A percentile compares a stretch with the other conserved stretches of the same genome.
These are phyloP conservation scores for Pholiota adiposa DNA, from an alignment of 1,284 basidiomycete genomes.

Conservation along the genomic window DNA sequence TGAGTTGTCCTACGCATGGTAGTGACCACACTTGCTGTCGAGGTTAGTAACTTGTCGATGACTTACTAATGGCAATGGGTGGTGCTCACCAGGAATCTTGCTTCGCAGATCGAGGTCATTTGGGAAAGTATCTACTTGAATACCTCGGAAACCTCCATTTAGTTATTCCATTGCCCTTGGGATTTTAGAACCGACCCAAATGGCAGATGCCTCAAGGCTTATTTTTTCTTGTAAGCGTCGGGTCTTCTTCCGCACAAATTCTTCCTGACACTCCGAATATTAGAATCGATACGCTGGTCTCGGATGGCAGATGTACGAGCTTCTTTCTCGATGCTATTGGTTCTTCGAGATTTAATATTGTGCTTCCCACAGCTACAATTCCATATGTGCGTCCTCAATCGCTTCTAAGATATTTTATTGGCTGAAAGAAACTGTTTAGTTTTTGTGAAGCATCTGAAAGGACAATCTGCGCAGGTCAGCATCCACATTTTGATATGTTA, in stretches of 20 bases:
- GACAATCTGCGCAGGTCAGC: background rate
- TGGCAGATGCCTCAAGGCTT: background rate
- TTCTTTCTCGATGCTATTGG: background rate
- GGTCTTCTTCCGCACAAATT: too few relatives aligned
- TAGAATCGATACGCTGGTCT: conserved; percentile 17
- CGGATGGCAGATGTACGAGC: conserved; percentile 8
- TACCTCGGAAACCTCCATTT: background rate
- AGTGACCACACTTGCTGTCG: background rate
- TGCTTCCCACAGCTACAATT: background rate
- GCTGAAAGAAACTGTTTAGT: background rate
- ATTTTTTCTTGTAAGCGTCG: background rate
- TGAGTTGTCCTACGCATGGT: background rate
- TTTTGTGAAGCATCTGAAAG: background rate
- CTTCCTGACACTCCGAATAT: too few relatives aligned
- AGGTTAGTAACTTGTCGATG: background rate
- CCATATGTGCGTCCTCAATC: background rate
- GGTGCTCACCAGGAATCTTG: background rate
- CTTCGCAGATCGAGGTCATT: background rate
- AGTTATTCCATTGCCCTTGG: background rate
- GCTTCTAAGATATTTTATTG: background rate
- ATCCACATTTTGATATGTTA: background rate
- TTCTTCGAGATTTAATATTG: background rate
- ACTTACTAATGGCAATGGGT: too few relatives aligned
- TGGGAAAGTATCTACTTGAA: background rate
- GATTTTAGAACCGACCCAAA: background rate